Evolutionary conservation across 2,329 filamentous ascomycete species (phyloP).

Genomic region (Cordyceps militaris): DNA sequence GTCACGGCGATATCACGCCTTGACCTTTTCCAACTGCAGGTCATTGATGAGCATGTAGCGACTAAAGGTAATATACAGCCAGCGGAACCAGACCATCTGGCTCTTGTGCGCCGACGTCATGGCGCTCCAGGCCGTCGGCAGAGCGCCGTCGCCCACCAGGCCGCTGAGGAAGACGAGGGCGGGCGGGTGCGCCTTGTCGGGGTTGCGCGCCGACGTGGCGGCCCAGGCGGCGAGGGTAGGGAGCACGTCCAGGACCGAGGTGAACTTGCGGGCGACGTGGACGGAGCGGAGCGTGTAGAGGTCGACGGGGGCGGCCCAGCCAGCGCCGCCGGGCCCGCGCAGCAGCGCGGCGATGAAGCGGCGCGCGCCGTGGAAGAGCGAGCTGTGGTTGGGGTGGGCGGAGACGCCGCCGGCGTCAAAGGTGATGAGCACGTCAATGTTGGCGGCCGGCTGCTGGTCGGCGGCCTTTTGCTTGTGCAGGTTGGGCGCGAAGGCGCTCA

Average conservation of each 20-base stretch:
- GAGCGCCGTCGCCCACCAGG: slow-evolving; percentile 50
- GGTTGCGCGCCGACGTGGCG: slow-evolving; percentile 30
- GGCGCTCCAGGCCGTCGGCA: slow-evolving; percentile 61
- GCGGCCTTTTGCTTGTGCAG: slow-evolving; percentile 31
- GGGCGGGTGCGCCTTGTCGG: slow-evolving; percentile 36
- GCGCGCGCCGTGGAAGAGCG: slow-evolving; percentile 74
- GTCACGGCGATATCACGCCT: background rate
- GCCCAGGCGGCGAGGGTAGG: slow-evolving; percentile 57
- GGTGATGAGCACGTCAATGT: slow-evolving; percentile 78
- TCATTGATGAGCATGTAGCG: slow-evolving; percentile 97
- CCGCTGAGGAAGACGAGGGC: slow-evolving; percentile 66
- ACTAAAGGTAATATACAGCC: slow-evolving; percentile 86
- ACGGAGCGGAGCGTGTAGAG: slow-evolving; percentile 79
- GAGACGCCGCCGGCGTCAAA: slow-evolving; percentile 83
- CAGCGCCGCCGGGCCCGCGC: slow-evolving; percentile 48
- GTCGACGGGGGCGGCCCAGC: slow-evolving; percentile 66
- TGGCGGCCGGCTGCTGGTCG: slow-evolving; percentile 35
- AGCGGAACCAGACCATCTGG: slow-evolving; percentile 98
- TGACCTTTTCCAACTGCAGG: slow-evolving; percentile 48
- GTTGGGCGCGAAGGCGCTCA: slow-evolving; percentile 65
- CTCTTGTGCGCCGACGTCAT: slow-evolving; percentile 89
- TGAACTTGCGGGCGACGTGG: slow-evolving; percentile 71
- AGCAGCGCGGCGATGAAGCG: slow-evolving; percentile 63
- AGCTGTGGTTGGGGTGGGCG: slow-evolving; percentile 87
- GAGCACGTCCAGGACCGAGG: slow-evolving; percentile 67